phyloP scores from a whole-genome alignment of 352 stramenopile species.

The Blastocystis sp. region DNA sequence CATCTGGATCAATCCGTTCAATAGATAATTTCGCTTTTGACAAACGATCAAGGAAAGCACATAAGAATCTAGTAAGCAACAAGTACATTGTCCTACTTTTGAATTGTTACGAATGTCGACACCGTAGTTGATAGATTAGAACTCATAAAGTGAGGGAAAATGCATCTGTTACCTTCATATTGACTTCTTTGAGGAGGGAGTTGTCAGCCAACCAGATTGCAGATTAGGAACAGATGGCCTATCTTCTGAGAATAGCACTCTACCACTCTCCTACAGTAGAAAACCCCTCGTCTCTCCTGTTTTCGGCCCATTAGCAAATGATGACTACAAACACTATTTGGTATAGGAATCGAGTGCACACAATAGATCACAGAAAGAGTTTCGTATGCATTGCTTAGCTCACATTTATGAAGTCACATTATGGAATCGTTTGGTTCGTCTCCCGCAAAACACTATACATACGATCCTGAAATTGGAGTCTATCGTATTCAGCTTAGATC shows the following conservation, averaged over 20 bases:
- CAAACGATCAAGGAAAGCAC: slow-evolving; percentile 20
- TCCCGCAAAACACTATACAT: not conserved
- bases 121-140: not conserved
- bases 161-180: not conserved
- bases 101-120: slow-evolving; percentile 13
- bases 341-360: no score
- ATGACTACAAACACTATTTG: no score
- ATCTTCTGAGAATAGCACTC: not conserved
- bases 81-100: not conserved
- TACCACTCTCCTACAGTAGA: no score
- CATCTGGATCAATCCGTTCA: not conserved
- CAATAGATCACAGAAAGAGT: no score
- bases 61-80: not conserved
- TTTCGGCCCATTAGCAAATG: no score
- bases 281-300: no score
- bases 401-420: not conserved
- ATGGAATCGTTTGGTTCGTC: not conserved
- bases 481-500: not conserved
- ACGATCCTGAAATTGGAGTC: not conserved
- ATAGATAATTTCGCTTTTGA: slow-evolving; percentile 17
- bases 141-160: not conserved
- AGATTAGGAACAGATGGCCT: not conserved
- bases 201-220: slow-evolving; percentile 10
- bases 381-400: not conserved
- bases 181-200: not conserved